Evolutionary conservation across 2,329 filamentous ascomycete genomes (phyloP).

Genomic region (Bertia moriformis): DNA sequence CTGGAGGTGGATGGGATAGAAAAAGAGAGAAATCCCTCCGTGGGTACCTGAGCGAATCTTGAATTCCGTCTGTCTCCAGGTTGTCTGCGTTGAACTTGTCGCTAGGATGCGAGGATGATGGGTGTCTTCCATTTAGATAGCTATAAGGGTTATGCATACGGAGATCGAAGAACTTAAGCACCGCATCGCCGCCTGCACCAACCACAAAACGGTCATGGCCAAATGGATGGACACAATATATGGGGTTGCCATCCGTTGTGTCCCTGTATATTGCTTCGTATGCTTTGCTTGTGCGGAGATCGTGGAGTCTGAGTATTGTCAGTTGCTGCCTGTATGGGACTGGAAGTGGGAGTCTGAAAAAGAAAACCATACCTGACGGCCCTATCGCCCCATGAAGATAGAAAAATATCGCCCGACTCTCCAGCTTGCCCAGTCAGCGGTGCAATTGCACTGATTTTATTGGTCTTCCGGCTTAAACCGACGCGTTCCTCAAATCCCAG

Average conservation of each 20-base stretch:
- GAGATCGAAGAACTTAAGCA: not conserved
- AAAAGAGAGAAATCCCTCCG: not conserved
- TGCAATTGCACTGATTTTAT: not conserved
- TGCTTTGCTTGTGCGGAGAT: not conserved
- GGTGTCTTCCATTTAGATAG: not conserved
- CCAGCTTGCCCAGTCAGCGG: not conserved
- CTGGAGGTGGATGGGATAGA: not conserved
- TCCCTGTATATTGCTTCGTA: not conserved
- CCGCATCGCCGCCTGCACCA: not conserved
- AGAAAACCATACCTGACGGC: not conserved
- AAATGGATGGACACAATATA: not conserved
- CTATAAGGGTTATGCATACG: not conserved
- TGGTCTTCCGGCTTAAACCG: not conserved
- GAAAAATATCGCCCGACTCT: not conserved
- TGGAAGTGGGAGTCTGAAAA: not conserved
- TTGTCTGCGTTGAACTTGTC: not conserved
- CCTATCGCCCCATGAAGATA: not conserved
- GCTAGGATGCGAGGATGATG: not conserved
- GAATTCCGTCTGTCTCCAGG: not conserved
- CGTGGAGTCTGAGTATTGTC: not conserved
- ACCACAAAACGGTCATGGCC: not conserved
- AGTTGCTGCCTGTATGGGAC: too few species aligned
- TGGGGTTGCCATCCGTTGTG: not conserved
- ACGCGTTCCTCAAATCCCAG: not conserved
- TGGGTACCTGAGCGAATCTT: not conserved